Evolutionary conservation across 495 filamentous ascomycete species (phyloP), one percentile per base, ranked within the genome.

Genomic region (Aspergillus mulundensis): DNA sequence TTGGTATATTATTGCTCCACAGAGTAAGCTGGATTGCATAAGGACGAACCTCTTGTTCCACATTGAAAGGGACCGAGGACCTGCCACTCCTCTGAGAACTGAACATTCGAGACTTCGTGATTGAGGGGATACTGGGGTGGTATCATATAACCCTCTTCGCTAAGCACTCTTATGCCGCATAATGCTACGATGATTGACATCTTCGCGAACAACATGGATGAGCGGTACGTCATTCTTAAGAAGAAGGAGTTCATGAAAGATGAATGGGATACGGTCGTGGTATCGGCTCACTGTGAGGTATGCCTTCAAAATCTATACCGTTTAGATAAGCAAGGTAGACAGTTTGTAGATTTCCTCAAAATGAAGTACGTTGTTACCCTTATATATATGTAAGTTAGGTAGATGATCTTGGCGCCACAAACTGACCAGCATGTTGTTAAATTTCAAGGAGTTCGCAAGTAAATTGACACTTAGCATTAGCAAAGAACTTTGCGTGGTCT

Each of bases 1-100:
- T 46, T 20, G 30, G 42, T 12, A n/a, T 25, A 20, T 19, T 38
- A 11, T 34, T 40, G 28, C 19, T 7, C 6, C 5, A 28, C 3
- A 8, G 15, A 45, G 16, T 25, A 11, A 43, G 16, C 32, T 46
- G 18, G 19, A 12, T 34, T 16, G 39, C 16, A 46, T 25, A 10
- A 42, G 11, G 12, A 50, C 70, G 57, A 74, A 77, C 82, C 81
- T 77, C 82, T 65, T 40, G 81, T 84, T 32, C 83, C 82, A 39
- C 79, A 79, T 62, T 80, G 78, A 61, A 85, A 85, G 6, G 83
- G 83, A 6, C 83, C 83, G 12, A 85, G 69, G 10, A 84, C 54
- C 42, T 84, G 61, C 80, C 82, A 84, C 36, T 53, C 59, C 15
- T 56, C 60, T 19, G 77, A 75, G 53, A 78, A 70, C 45, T 60